Evolutionary conservation across 1,284 basidiomycete genomes (phyloP).

Genomic region (Trichosporon sp.): DNA sequence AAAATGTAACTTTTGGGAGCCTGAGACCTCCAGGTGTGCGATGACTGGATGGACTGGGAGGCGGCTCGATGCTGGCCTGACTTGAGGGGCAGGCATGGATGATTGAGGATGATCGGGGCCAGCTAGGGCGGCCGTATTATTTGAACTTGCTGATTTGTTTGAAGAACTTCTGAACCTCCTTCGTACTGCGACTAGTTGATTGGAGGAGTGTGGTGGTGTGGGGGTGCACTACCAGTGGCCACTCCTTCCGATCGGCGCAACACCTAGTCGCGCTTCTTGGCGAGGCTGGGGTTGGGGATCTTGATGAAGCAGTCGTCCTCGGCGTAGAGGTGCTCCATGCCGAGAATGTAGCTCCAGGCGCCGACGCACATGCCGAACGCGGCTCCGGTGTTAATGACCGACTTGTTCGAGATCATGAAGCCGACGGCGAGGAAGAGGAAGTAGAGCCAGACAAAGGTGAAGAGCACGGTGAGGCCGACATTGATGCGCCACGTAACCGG

Average conservation of each 20-base stretch:
- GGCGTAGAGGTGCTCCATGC: conserved; percentile 27
- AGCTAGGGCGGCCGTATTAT: background rate
- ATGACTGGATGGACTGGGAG: background rate
- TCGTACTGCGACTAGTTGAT: background rate
- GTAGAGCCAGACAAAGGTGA: conserved; percentile 24
- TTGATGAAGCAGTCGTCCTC: conserved; percentile 29
- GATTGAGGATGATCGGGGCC: too few relatives aligned
- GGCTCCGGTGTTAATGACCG: conserved; percentile 23
- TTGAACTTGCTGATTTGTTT: background rate
- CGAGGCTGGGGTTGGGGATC: conserved; percentile 24
- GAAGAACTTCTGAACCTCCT: background rate
- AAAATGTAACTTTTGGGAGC: background rate
- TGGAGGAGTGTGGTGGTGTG: too few relatives aligned
- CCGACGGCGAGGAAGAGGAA: conserved; percentile 32
- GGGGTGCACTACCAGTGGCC: too few relatives aligned
- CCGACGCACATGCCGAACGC: conserved; percentile 30
- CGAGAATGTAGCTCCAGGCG: conserved; percentile 28
- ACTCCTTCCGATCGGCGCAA: too few relatives aligned
- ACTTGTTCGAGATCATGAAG: conserved; percentile 25
- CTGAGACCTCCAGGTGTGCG: background rate
- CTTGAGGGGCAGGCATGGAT: background rate
- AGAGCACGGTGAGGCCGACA: conserved; percentile 28
- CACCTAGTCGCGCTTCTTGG: conserved; percentile 1
- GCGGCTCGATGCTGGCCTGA: background rate
- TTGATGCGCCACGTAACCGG: conserved; percentile 28